Evolutionary conservation across 495 filamentous ascomycete species (phyloP), one percentile per base, ranked within the genome.

Genomic region (Aspergillus coremiiformis): DNA sequence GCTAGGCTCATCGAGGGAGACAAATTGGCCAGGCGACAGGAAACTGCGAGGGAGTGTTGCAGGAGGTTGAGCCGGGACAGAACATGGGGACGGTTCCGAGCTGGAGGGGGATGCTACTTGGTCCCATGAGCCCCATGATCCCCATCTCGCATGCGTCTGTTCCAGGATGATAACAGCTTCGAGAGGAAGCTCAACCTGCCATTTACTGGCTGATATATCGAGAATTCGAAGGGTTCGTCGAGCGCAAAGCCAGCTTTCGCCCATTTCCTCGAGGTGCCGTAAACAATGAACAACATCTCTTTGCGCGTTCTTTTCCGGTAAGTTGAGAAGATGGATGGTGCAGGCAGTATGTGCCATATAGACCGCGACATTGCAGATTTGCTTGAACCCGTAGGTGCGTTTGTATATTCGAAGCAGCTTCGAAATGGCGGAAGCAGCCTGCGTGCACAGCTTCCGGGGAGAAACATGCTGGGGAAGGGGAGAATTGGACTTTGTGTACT

Each of bases 181-280:
- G 52, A 86, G 83, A 0, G 94, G 94, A 14, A 97, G 67, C 32
- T 88, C 82, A 15, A 96, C 81, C 10, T 85, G 85, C 93, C 93
- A 97, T 54, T 90, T 89, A 21, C 80, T 79, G 6, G 86, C 87
- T n/a, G 94, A 81, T 22, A 92, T 79, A 50, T 85, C 88, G 33
- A 98, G 74, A 32, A 96, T 95, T 47, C 83, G 77, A 1, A 97
- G 77, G 0, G 94, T 90, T 19, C 92, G 78, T 27, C 90, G 77
- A 11, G 90, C 94, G 59, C 91, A 92, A 3, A 89, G 82, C 93
- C 93, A 98, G 53, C 86, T 83, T 67, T 96, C 92, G 1, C 87
- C 90, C 58, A 98, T 96, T 62, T 98, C 94, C 67, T 97, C 93
- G 11, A 97, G 80, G 54, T 93, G 87, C 48, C 86, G 87, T n/a